A percentile compares a stretch with the other conserved stretches of the same genome.
Conservation (phyloP, 441 rosid genomes). For the Jatropha multifida region DNA sequence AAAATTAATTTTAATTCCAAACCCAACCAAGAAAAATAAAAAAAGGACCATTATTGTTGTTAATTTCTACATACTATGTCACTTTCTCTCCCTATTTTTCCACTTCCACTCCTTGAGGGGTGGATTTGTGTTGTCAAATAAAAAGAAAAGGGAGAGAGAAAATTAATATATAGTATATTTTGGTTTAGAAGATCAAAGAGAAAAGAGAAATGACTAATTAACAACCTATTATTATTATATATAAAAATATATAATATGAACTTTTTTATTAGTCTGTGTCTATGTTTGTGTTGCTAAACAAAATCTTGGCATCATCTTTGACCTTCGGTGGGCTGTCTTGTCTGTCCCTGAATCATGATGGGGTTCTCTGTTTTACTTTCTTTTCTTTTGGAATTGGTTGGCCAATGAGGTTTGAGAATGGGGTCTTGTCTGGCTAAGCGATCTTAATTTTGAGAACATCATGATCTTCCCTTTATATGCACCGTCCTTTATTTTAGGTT, state of each 20-base stretch:
- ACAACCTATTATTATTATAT: slow-evolving; percentile 1
- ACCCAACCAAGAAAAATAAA: no score
- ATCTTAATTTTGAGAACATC: no score
- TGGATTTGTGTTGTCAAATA: slow-evolving; percentile 38
- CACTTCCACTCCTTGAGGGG: slow-evolving; percentile 27
- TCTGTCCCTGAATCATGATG: slow-evolving; percentile 22
- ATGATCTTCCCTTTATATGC: no score
- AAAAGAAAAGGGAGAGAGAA: slow-evolving; percentile 23
- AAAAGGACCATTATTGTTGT: no score
- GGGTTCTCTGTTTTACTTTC: background rate
- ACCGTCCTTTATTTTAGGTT: no score
- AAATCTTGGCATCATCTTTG: slow-evolving; percentile 34
- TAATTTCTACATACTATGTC: no score
- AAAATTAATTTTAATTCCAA: background rate
- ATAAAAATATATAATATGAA: slow-evolving; percentile 1
- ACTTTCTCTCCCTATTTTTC: slow-evolving; percentile 31
- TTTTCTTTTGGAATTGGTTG: slow-evolving; percentile 8
- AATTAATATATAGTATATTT: slow-evolving; percentile 4
- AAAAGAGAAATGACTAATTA: slow-evolving; percentile 2
- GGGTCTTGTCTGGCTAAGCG: no score
- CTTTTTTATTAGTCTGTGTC: background rate
- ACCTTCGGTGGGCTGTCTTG: slow-evolving; percentile 30
- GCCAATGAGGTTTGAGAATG: slow-evolving; percentile 27
- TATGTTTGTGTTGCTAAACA: slow-evolving; percentile 2
- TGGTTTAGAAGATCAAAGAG: slow-evolving; percentile 15